Evolutionary conservation across 257 asterid species (phyloP).

Genomic region (Solanum arcanum): DNA sequence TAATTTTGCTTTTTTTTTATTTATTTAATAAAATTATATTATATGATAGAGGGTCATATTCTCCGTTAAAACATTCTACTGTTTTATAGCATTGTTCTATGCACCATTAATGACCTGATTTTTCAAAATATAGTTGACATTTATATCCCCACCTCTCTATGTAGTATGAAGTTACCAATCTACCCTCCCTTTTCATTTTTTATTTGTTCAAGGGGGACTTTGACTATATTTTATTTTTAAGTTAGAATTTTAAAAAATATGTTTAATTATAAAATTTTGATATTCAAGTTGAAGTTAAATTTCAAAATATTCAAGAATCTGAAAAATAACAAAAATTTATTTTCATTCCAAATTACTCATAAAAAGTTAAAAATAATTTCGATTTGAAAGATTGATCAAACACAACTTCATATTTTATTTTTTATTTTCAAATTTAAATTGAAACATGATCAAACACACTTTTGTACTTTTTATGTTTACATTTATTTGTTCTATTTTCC

Average conservation of each 20-base stretch:
- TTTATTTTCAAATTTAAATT: too few relatives aligned
- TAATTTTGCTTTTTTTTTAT: too few relatives aligned
- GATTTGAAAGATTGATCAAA: too few relatives aligned
- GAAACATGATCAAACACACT: background rate
- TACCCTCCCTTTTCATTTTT: background rate
- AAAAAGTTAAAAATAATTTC: too few relatives aligned
- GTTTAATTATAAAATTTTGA: background rate
- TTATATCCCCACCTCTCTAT: background rate
- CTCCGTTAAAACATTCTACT: background rate
- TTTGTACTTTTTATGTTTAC: too few relatives aligned
- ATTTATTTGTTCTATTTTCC: background rate
- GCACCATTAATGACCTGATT: background rate
- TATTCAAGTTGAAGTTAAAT: background rate
- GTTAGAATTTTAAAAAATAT: background rate
- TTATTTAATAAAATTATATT: background rate
- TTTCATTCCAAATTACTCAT: too few relatives aligned
- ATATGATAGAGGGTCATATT: background rate
- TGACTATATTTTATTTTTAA: background rate
- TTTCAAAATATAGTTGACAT: background rate
- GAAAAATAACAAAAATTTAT: too few relatives aligned
- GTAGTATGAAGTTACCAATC: background rate
- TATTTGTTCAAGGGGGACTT: background rate
- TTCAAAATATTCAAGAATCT: background rate
- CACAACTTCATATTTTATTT: accelerated
- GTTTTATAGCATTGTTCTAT: background rate